Evolutionary conservation across 192 early-diverging fungal genomes (phyloP).

Genomic region (Pecoramyces ruminantium): DNA sequence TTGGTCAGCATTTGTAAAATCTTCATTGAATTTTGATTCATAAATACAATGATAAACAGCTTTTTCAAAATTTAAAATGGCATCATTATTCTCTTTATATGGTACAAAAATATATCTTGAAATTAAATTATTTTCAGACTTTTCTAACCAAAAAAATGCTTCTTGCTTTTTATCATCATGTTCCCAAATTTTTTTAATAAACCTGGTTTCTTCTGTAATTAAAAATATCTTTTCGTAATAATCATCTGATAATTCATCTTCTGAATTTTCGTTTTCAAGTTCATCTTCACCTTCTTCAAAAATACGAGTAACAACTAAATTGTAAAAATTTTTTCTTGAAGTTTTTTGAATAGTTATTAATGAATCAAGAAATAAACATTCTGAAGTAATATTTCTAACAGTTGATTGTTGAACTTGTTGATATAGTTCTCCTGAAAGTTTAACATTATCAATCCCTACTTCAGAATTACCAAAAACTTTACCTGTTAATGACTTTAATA

Average conservation of each 20-base stretch:
- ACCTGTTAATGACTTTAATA: not conserved
- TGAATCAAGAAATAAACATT: slow-evolving; percentile 18
- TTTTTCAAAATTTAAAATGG: slow-evolving; percentile 30
- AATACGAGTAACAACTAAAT: slow-evolving; percentile 55
- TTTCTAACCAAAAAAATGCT: slow-evolving; percentile 35
- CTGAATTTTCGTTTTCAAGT: slow-evolving; percentile 27
- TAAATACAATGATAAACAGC: slow-evolving; percentile 49
- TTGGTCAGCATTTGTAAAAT: slow-evolving; percentile 25
- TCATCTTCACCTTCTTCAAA: slow-evolving; percentile 62
- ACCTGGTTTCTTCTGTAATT: slow-evolving; percentile 33
- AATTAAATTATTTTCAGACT: slow-evolving; percentile 15
- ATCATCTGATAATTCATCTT: slow-evolving; percentile 9
- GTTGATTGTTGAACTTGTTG: not conserved
- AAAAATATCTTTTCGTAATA: slow-evolving; percentile 57
- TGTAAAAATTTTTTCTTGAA: slow-evolving; percentile 39
- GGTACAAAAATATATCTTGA: slow-evolving; percentile 22
- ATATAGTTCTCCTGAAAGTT: not conserved
- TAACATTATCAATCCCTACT: not conserved
- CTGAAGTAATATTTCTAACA: not conserved
- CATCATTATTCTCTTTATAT: slow-evolving; percentile 10
- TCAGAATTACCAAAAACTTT: not conserved
- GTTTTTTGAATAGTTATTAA: slow-evolving; percentile 51
- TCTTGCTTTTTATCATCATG: not conserved
- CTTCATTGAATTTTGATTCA: slow-evolving; percentile 24
- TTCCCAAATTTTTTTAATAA: slow-evolving; percentile 16